Conservation (phyloP, 805 yeast genomes). For the Metschnikowia aberdeeniae region DNA sequence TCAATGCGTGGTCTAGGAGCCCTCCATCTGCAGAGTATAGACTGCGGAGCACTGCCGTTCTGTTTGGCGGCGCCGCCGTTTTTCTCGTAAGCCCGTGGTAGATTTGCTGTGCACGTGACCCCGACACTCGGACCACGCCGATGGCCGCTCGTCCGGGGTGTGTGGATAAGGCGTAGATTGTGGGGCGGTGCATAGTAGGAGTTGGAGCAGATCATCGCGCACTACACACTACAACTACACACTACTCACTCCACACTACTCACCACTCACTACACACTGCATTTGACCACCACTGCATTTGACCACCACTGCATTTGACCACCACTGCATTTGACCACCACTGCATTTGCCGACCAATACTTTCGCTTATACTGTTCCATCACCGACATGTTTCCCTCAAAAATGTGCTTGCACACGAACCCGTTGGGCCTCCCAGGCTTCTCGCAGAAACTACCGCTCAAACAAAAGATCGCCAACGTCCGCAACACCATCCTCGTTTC, state of each 20-base stretch:
- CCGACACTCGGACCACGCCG: slow-evolving; percentile 80
- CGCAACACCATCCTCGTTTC: slow-evolving; percentile 59
- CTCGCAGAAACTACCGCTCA: slow-evolving; percentile 41
- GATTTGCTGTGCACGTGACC: slow-evolving; percentile 52
- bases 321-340: too few relatives aligned
- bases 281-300: too few relatives aligned
- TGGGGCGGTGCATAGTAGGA: slow-evolving; percentile 40
- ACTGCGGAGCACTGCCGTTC: slow-evolving; percentile 56
- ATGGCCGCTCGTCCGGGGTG: slow-evolving; percentile 79
- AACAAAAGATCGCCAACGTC: slow-evolving; percentile 56
- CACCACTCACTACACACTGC: too few relatives aligned
- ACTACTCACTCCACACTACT: too few relatives aligned
- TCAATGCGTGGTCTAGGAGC: slow-evolving; percentile 74
- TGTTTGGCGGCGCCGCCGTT: slow-evolving; percentile 38
- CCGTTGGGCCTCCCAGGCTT: slow-evolving; percentile 37
- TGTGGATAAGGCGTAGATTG: slow-evolving; percentile 90
- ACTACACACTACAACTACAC: not conserved
- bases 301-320: too few relatives aligned
- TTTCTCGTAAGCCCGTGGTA: slow-evolving; percentile 44
- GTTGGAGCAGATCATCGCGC: not conserved
- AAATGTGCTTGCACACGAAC: slow-evolving; percentile 26
- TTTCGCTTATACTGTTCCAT: too few relatives aligned
- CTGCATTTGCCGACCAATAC: not conserved
- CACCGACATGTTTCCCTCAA: too few relatives aligned
- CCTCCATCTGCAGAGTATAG: slow-evolving; percentile 42